Conservation (phyloP, 2,329 filamentous ascomycete species). For the Fusarium metavorans region DNA sequence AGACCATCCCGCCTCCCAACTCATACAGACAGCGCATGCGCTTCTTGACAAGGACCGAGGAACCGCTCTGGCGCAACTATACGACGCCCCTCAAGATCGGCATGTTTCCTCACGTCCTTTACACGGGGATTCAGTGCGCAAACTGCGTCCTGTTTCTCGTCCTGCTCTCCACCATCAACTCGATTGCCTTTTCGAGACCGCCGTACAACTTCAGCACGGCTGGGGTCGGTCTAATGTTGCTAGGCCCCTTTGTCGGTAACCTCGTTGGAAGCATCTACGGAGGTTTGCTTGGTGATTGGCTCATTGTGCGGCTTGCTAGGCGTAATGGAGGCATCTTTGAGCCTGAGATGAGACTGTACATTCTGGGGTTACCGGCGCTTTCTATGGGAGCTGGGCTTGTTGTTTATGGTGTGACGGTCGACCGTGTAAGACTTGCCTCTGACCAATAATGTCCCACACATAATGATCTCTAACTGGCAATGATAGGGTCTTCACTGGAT, state of each 20-base stretch:
- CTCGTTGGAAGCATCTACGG: not conserved
- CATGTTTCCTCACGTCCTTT: slow-evolving; percentile 52
- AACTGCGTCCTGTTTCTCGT: not conserved
- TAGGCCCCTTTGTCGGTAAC: not conserved
- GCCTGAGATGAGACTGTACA: not conserved
- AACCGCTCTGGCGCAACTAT: slow-evolving; percentile 16
- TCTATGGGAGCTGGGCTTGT: not conserved
- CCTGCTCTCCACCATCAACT: slow-evolving; percentile 37
- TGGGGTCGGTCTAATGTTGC: slow-evolving; percentile 22
- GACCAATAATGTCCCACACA: too few relatives aligned
- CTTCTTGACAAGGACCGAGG: slow-evolving; percentile 21
- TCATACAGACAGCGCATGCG: not conserved
- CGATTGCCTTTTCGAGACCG: slow-evolving; percentile 49
- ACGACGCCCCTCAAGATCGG: slow-evolving; percentile 1
- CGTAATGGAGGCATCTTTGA: not conserved
- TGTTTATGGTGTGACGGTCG: not conserved
- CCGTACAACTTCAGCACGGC: slow-evolving; percentile 41
- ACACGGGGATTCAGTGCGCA: slow-evolving; percentile 41
- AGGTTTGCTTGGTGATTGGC: not conserved
- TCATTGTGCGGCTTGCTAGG: not conserved
- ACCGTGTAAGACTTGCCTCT: not conserved
- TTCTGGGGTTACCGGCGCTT: not conserved
- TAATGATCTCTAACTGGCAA: too few relatives aligned
- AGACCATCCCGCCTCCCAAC: not conserved
- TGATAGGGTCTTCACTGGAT: slow-evolving; percentile 56